These are phyloP conservation scores for Colletotrichum sp. DNA, from an alignment of 2,329 filamentous ascomycete genomes.

Conservation along the genomic window DNA sequence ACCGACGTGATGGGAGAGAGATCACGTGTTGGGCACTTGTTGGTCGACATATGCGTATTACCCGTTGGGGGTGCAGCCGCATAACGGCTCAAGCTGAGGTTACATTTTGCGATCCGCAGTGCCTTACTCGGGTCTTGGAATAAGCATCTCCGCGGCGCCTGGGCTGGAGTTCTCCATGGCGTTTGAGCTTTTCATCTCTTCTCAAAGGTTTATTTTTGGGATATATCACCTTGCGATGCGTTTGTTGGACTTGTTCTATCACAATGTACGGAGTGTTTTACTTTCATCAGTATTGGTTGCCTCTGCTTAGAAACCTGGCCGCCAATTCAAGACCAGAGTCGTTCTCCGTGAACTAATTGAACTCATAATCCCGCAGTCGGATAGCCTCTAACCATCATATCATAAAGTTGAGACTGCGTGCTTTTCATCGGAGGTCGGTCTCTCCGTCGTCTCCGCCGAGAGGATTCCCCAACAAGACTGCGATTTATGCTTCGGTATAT, in stretches of 20 bases:
- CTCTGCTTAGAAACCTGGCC: too few relatives aligned
- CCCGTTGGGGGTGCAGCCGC: accelerated
- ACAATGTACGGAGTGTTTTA: neutral
- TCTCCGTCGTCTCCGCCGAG: accelerated
- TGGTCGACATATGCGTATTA: neutral
- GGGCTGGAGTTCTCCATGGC: neutral
- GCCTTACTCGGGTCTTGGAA: neutral
- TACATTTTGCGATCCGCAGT: neutral
- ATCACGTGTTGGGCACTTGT: accelerated
- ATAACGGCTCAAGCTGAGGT: neutral
- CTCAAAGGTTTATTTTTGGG: neutral
- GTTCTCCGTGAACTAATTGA: too few relatives aligned
- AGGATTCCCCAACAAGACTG: neutral
- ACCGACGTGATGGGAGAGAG: accelerated
- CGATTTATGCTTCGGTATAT: neutral
- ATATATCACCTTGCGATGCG: neutral
- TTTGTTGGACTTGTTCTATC: accelerated
- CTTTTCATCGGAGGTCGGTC: accelerated
- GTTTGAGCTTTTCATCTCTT: neutral
- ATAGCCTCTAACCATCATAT: accelerated
- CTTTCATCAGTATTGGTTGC: accelerated
- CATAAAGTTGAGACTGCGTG: neutral
- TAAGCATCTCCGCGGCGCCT: neutral
- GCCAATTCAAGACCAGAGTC: too few relatives aligned
- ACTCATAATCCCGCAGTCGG: accelerated